Evolutionary conservation across 805 yeast species (phyloP), one percentile per base, ranked within the genome.

Genomic region (Starmerella scarabaei): DNA sequence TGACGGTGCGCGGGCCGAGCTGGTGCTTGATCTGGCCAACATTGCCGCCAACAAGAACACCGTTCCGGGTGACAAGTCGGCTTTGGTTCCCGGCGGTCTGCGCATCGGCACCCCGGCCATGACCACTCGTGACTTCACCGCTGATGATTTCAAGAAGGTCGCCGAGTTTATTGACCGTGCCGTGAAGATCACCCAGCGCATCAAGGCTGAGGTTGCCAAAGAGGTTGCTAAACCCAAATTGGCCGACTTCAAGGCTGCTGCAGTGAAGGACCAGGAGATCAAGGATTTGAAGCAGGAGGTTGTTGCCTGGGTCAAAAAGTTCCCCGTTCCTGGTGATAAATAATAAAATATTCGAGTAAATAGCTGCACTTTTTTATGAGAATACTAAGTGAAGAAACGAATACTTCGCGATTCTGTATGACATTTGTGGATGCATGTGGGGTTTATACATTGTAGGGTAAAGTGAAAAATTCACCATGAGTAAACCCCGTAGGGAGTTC

Each of bases 21-120:
- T 84, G 35, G 79, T 85, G 30, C 75, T 84, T 54, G 96, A 88
- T 65, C 76, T 75, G 55, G 75, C 80, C 55, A 86, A 86, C 69
- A 84, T 88, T 61, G 96, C 97, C 36, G 80, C 86, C 50, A 88
- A 88, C 70, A 88, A 88, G 66, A 88, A 88, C 71, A 80, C 97
- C 37, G 81, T 88, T 51, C 96, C 96, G 45, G 94, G 94, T 55
- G 98, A 88, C 65, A 80, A 76, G 63, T 82, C 94, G 33, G 98
- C 98, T 26, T 70, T 88, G 45, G 84, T 82, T 60, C 98, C 98
- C 56, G 83, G 93, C 46, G 98, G 98, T 54, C 68, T 88, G 50
- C 80, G 98, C 69, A 80, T 88, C 46, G 98, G 98, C 54, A 82
- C 97, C 15, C 98, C 98, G 43, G 97, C 97, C 35, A 88, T 88